phyloP scores from a whole-genome alignment of 768 basidiomycete species.

The Phanerodontia chrysosporium region DNA sequence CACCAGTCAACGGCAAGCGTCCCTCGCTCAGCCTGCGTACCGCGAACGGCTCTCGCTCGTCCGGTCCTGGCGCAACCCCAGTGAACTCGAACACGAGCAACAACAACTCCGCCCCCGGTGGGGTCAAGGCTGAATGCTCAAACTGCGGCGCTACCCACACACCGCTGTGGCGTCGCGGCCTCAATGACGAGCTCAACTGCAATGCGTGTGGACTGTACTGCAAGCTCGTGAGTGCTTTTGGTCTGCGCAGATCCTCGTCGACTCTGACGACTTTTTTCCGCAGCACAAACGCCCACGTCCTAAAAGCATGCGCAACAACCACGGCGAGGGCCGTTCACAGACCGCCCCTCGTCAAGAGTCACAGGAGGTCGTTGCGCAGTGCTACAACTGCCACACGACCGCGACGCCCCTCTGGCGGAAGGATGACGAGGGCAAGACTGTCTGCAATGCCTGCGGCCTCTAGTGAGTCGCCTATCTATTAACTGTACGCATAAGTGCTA shows the following conservation, averaged over 20 bases:
- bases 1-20: slow-evolving; percentile 31
- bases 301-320: slow-evolving; percentile 79
- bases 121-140: slow-evolving; percentile 78
- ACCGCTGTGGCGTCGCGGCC: slow-evolving; percentile 79
- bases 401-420: slow-evolving; percentile 89
- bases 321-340: slow-evolving; percentile 68
- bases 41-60: slow-evolving; percentile 44
- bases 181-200: slow-evolving; percentile 87
- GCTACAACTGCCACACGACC: slow-evolving; percentile 87
- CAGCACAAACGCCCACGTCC: slow-evolving; percentile 87
- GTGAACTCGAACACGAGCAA: slow-evolving; percentile 38
- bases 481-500: background rate
- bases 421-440: slow-evolving; percentile 87
- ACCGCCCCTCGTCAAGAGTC: slow-evolving; percentile 62
- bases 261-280: background rate
- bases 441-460: slow-evolving; percentile 87
- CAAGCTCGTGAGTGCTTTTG: slow-evolving; percentile 48
- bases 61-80: slow-evolving; percentile 63
- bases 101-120: slow-evolving; percentile 44
- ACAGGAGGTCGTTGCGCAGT: slow-evolving; percentile 78
- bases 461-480: slow-evolving; percentile 43
- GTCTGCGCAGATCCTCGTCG: background rate
- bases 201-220: slow-evolving; percentile 88
- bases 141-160: slow-evolving; percentile 90
- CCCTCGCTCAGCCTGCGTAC: slow-evolving; percentile 64